Evolutionary conservation across 2,329 filamentous ascomycete species (phyloP).

Genomic region (Mollisiaceae sp.): DNA sequence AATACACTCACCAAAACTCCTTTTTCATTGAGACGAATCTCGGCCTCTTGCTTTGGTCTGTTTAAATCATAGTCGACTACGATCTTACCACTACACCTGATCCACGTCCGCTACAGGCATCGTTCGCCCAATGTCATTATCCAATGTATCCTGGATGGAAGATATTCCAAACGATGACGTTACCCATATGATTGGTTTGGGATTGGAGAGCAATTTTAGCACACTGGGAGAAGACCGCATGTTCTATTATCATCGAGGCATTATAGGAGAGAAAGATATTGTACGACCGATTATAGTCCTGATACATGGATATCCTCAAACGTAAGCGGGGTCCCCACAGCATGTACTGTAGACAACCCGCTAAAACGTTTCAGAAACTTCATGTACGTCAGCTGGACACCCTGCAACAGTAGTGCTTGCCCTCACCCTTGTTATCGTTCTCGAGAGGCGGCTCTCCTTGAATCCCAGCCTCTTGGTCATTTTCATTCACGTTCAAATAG

Average conservation of each 20-base stretch:
- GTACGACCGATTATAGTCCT: slow-evolving; percentile 45
- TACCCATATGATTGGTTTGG: slow-evolving; percentile 25
- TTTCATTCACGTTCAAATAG: too few relatives aligned
- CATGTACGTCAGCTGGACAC: slow-evolving; percentile 33
- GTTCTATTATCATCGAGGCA: slow-evolving; percentile 28
- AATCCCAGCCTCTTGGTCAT: not conserved
- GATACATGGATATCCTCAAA: slow-evolving; percentile 54
- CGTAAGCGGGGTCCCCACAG: slow-evolving; percentile 34
- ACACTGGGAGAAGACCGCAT: slow-evolving; percentile 17
- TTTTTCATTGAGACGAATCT: too few relatives aligned
- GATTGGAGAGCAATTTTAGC: slow-evolving; percentile 28
- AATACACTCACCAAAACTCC: too few relatives aligned
- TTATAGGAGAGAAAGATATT: slow-evolving; percentile 26
- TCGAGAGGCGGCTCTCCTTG: not conserved
- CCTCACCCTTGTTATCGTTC: not conserved
- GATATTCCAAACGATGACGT: slow-evolving; percentile 18
- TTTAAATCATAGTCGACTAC: too few relatives aligned
- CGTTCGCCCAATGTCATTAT: not conserved
- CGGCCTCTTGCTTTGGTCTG: too few relatives aligned
- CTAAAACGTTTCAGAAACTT: slow-evolving; percentile 30
- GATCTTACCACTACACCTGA: too few relatives aligned
- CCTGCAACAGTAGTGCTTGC: not conserved
- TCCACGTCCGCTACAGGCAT: too few relatives aligned
- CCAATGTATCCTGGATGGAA: not conserved
- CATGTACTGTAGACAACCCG: slow-evolving; percentile 24